Base-by-base conservation (phyloP, 2,329 filamentous ascomycete species). In the Penicillium sp. region DNA sequence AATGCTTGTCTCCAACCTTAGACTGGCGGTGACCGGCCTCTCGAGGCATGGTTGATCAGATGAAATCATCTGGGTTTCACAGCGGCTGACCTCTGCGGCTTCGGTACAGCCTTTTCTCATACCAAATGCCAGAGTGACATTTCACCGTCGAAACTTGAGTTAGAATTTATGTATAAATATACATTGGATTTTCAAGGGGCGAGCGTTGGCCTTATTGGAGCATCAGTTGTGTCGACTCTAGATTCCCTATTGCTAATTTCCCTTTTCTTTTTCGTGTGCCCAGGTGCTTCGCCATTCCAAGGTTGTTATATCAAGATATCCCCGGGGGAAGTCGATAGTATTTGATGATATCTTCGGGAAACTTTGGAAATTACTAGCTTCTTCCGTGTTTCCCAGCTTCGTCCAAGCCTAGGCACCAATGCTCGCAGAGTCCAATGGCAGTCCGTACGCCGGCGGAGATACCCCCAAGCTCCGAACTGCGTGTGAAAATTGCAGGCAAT, bases 401-500 rank as follows among this genome's bases (percentile, higher is more conserved):
- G 5, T 27, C 24, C 24, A 27, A 27, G 24, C 24, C 34, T 44
- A 48, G 29, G 39, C 14, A 39, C 36, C 48, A 51, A 72, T 72
- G 69, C 62, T 68, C 36, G 57, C 61, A 45, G 67, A 67, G 51
- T 51, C 67, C 21, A 60, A 64, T 51, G 53, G 54, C 45, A 66
- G 50, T 40, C 54, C 57, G 48, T 61, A 62, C 53, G 48, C 47
- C 27, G 61, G 58, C 39, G 62, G 65, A 47, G 67, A 70, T 44
- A 57, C 64, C 45, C 70, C 70, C 36, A 72, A 72, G 54, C 68
- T 73, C 18, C 70, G 72, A 57, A 67, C 71, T 16, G 72, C 72
- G 16, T 74, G 72, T 48, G 72, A 74, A 56, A 71, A 72, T 32
- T 74, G 72, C 60, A 64, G 72, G 31, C 72, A 73, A 55, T 74